Conservation (phyloP, 768 basidiomycete genomes). For the Termitomyces sp. region DNA sequence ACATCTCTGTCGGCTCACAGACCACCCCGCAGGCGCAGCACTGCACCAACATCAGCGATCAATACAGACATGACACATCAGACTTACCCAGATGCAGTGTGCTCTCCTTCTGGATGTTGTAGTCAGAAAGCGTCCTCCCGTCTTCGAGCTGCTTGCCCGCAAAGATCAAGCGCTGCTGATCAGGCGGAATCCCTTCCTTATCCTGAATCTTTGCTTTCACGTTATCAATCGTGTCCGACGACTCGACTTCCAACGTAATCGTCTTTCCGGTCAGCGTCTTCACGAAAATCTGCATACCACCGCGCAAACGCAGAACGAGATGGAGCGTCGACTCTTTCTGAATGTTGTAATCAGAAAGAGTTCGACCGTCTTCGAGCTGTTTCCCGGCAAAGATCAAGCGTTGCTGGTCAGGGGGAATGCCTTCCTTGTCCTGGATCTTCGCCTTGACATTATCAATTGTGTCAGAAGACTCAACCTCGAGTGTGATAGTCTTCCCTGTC, state of each 20-base stretch:
- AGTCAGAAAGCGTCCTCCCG: constrained; percentile 15
- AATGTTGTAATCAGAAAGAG: constrained; percentile 15
- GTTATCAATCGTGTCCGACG: constrained; percentile 15
- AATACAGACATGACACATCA: background rate
- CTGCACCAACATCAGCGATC: constrained; percentile 18
- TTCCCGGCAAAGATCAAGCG: constrained; percentile 12
- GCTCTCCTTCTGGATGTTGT: constrained; percentile 19
- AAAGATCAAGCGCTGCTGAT: constrained; percentile 16
- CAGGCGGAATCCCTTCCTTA: constrained; percentile 17
- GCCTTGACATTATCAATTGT: too few relatives aligned
- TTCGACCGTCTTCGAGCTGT: constrained; percentile 17
- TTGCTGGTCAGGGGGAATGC: too few relatives aligned
- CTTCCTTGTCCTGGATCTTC: too few relatives aligned
- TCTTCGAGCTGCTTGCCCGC: constrained; percentile 17
- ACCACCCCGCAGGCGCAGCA: constrained; percentile 38
- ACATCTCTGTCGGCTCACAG: constrained; percentile 12
- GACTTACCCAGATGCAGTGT: constrained; percentile 24
- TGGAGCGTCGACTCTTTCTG: constrained; percentile 6
- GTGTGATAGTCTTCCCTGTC: constrained; percentile 16
- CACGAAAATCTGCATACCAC: constrained; percentile 47
- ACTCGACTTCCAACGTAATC: constrained; percentile 15
- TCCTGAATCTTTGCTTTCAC: constrained; percentile 17
- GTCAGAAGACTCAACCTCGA: constrained; percentile 7
- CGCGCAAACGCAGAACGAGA: constrained; percentile 27
- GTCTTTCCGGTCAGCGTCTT: constrained; percentile 57